phyloP scores from a whole-genome alignment of 768 basidiomycete species.

The Boletus huronensis region DNA sequence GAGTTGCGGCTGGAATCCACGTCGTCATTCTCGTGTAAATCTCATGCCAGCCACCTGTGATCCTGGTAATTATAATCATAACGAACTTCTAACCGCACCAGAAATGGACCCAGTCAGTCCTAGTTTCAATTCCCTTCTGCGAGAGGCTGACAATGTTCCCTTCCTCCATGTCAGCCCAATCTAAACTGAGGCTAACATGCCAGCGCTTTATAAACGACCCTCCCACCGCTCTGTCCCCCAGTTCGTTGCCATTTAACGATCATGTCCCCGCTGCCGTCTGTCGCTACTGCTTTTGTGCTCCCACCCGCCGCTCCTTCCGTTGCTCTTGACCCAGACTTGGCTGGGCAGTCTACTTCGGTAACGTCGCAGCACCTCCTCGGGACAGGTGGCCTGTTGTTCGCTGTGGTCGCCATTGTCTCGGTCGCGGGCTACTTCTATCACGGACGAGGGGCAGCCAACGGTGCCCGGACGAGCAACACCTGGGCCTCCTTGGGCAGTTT shows the following conservation, averaged over 20 bases:
- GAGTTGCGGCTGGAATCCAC: background rate
- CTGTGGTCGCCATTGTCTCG: slow-evolving; percentile 9
- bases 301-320: slow-evolving; percentile 1
- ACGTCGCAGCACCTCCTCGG: background rate
- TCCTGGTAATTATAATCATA: background rate
- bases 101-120: background rate
- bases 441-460: background rate
- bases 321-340: background rate
- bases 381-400: slow-evolving; percentile 18
- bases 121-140: background rate
- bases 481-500: slow-evolving; percentile 7
- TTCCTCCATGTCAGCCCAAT: slow-evolving; percentile 1
- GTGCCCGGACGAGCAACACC: background rate
- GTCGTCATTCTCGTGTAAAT: background rate
- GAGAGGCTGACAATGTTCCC: slow-evolving; percentile 10
- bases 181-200: slow-evolving; percentile 4
- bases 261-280: slow-evolving; percentile 19
- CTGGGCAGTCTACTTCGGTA: background rate
- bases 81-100: too few relatives aligned
- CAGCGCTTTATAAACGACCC: slow-evolving; percentile 2
- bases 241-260: background rate
- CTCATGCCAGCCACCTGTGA: background rate
- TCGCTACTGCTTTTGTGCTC: slow-evolving; percentile 4
- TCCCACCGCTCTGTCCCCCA: background rate
- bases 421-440: slow-evolving; percentile 16